Percentiles rank a stretch among this genome's conserved stretches.
These are phyloP conservation scores for Leishmania braziliensis DNA, from an alignment of 208 protist genomes.

Conservation along the genomic window DNA sequence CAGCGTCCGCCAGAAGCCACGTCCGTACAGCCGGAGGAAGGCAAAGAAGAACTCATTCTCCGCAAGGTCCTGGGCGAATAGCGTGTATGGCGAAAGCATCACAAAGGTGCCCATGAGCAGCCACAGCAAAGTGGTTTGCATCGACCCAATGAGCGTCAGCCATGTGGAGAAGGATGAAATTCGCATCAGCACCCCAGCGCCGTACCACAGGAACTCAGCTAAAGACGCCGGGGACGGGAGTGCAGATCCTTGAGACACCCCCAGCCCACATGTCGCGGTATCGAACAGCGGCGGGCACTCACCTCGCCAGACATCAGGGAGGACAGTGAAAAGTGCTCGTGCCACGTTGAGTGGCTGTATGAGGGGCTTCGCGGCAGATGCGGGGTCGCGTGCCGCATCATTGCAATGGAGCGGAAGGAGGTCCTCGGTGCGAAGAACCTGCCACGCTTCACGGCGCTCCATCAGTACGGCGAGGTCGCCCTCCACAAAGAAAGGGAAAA, in stretches of 20 bases:
- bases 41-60: constrained; percentile 22
- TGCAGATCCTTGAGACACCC: too few relatives aligned
- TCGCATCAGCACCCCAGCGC: constrained; percentile 16
- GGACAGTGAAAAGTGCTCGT: constrained; percentile 17
- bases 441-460: constrained; percentile 17
- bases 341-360: constrained; percentile 27
- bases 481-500: constrained; percentile 28
- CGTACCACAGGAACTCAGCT: constrained; percentile 10
- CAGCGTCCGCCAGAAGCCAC: constrained; percentile 17
- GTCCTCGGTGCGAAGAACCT: constrained; percentile 16
- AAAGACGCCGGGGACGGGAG: not conserved
- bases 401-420: constrained; percentile 20
- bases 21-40: constrained; percentile 7
- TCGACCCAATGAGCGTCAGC: constrained; percentile 17
- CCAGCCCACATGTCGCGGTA: constrained; percentile 11
- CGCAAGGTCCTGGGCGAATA: not conserved
- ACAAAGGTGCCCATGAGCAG: constrained; percentile 14
- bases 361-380: not conserved
- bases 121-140: constrained; percentile 22
- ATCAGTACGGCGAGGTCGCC: constrained; percentile 18
- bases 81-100: constrained; percentile 18
- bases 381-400: not conserved
- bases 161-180: constrained; percentile 24
- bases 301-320: constrained; percentile 14
- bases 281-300: constrained; percentile 14